Base-by-base conservation (phyloP, 805 yeast genomes). In the Wickerhamomyces ciferrii region DNA sequence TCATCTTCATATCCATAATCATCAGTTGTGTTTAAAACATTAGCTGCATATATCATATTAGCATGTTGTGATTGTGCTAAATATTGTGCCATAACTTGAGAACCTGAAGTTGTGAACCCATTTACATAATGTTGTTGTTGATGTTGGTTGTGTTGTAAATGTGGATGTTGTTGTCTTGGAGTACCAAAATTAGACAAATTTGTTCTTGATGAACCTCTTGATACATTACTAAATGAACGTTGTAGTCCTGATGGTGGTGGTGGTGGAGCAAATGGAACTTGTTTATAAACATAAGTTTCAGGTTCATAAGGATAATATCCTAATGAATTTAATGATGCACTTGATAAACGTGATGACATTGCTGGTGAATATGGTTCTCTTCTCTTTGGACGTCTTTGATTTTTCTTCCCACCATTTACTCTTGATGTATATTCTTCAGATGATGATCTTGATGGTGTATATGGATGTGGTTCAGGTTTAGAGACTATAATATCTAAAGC, bases 81-180 rank as follows among this genome's bases (percentile, higher is more conserved):
- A 58, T 84, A 84, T 58, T 84, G 89, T 0, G 88, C 84, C 88
- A 84, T 83, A 13, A 84, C 87, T 54, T 81, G 85, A 0, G 87
- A 80, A 3, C 90, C 89, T 7, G 83, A 72, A 11, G 59, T 56
- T 11, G 53, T 39, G 9, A n/a, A 41, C 9, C 35, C 20, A 15
- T 31, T 25, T 8, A 10, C 2, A 15, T 11, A 37, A 19, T 14
- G 11, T 21, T 21, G 25, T 14, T 6, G 31, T 18, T 32, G 10
- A n/a, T 25, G 37, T 4, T 34, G 37, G 5, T 42, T 48, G 18
- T 39, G 44, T n/a, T 18, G 17, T 18, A 13, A 18, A n/a, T 42
- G 39, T 25, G 15, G 24, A 29, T 39, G 41, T 20, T 27, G 18
- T 18, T 14, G 10, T 15, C 2, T 15, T 25, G 29, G 19, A 20